These are phyloP conservation scores for Eragrostis nindensis DNA, from an alignment of 176 grass and related monocot genomes.

Conservation along the genomic window DNA sequence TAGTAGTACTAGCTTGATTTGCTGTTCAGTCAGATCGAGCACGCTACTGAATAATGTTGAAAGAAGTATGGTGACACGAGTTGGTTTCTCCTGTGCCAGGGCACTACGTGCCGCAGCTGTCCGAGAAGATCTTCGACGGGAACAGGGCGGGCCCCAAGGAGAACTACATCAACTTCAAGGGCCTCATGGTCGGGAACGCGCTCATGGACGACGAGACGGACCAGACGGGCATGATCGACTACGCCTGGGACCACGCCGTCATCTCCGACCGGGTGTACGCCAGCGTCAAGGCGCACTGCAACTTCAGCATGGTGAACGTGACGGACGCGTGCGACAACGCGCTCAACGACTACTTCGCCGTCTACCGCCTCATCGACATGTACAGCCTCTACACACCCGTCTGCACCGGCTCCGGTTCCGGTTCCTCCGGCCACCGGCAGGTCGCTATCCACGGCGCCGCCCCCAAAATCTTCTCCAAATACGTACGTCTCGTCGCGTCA, in stretches of 20 bases:
- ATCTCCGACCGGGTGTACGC: conserved; percentile 91
- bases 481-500: conserved; percentile 28
- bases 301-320: conserved; percentile 53
- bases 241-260: conserved; percentile 97
- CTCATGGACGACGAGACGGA: conserved; percentile 87
- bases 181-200: conserved; percentile 96
- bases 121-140: conserved; percentile 89
- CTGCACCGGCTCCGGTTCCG: conserved; percentile 44
- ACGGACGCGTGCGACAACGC: conserved; percentile 51
- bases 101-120: conserved; percentile 93
- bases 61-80: background rate
- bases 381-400: conserved; percentile 89
- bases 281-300: conserved; percentile 65
- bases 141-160: conserved; percentile 68
- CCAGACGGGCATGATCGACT: conserved; percentile 83
- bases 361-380: conserved; percentile 93
- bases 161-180: conserved; percentile 89
- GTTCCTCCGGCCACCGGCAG: conserved; percentile 28
- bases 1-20: background rate
- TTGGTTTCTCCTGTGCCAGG: conserved; percentile 41
- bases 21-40: conserved; percentile 2
- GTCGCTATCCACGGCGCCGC: conserved; percentile 56
- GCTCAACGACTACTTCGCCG: conserved; percentile 69
- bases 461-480: conserved; percentile 66
- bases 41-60: background rate